phyloP scores from a whole-genome alignment of 2,329 filamentous ascomycete species.

The Dactylellina parvicollis region DNA sequence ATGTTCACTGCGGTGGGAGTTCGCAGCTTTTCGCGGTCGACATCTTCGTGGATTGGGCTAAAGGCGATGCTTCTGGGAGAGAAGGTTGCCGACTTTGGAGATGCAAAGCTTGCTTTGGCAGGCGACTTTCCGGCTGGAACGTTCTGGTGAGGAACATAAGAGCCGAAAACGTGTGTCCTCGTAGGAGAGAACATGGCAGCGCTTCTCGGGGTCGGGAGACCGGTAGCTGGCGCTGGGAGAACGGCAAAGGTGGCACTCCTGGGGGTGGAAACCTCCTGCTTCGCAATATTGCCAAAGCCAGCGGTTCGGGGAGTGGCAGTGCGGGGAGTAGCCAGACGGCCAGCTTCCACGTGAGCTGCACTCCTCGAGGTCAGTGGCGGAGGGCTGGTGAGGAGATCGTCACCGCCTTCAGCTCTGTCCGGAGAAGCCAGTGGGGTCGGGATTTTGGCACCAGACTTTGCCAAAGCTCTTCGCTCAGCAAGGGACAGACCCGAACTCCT shows the following conservation, averaged over 20 bases:
- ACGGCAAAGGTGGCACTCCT: conserved; percentile 41
- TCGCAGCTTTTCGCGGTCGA: conserved; percentile 50
- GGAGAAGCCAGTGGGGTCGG: conserved; percentile 41
- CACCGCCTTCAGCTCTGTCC: conserved; percentile 14
- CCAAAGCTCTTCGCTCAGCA: conserved; percentile 49
- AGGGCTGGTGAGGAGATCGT: conserved; percentile 39
- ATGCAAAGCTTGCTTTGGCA: conserved; percentile 42
- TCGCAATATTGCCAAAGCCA: conserved; percentile 35
- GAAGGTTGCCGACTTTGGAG: conserved; percentile 51
- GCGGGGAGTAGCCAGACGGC: conserved; percentile 48
- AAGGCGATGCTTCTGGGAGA: conserved; percentile 49
- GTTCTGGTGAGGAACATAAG: conserved; percentile 50
- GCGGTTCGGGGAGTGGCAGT: conserved; percentile 51
- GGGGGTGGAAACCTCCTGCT: conserved; percentile 50
- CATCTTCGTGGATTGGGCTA: conserved; percentile 53
- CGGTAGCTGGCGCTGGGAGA: conserved; percentile 32
- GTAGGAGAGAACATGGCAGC: conserved; percentile 52
- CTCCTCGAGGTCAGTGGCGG: conserved; percentile 51
- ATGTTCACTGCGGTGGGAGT: conserved; percentile 53
- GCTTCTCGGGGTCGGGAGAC: conserved; percentile 39
- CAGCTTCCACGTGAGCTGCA: conserved; percentile 48
- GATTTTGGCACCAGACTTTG: conserved; percentile 43
- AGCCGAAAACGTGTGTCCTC: conserved; percentile 26
- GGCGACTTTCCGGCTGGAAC: conserved; percentile 37
- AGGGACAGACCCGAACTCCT: conserved; percentile 45